These are phyloP conservation scores for Salix viminalis DNA, from an alignment of 345 rosid genomes.

Conservation along the genomic window DNA sequence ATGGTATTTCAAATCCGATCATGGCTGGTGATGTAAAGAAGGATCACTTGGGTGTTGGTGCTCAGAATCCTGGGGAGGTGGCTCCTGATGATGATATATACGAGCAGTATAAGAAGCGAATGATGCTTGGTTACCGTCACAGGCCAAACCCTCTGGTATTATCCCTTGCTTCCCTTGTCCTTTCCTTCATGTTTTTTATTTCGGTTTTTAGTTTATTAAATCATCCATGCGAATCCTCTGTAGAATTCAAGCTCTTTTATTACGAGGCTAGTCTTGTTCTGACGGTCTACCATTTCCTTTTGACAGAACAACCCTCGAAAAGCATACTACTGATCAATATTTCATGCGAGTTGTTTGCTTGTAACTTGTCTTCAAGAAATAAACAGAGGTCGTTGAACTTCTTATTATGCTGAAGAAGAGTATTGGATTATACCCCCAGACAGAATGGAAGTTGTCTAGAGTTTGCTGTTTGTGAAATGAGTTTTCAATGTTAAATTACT, in stretches of 20 bases:
- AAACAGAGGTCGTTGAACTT: not conserved
- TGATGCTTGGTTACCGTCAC: slow-evolving; percentile 96
- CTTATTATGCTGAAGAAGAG: not conserved
- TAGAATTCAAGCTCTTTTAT: not conserved
- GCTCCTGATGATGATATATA: slow-evolving; percentile 88
- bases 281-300: not conserved
- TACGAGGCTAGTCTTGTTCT: not conserved
- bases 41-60: slow-evolving; percentile 93
- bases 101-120: slow-evolving; percentile 98
- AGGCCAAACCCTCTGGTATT: slow-evolving; percentile 95
- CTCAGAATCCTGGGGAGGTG: slow-evolving; percentile 88
- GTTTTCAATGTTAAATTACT: too few relatives aligned
- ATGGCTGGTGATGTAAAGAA: slow-evolving; percentile 82
- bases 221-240: not conserved
- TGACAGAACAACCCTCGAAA: slow-evolving; percentile 72
- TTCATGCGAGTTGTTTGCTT: not conserved
- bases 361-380: not conserved
- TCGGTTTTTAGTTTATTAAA: not conserved
- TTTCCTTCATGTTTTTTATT: not conserved
- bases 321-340: slow-evolving; percentile 46
- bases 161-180: not conserved
- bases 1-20: slow-evolving; percentile 91
- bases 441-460: not conserved
- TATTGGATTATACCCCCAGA: not conserved
- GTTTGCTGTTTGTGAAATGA: too few relatives aligned